phyloP scores from a whole-genome alignment of 2,329 filamentous ascomycete genomes.

The Fusarium buharicum region DNA sequence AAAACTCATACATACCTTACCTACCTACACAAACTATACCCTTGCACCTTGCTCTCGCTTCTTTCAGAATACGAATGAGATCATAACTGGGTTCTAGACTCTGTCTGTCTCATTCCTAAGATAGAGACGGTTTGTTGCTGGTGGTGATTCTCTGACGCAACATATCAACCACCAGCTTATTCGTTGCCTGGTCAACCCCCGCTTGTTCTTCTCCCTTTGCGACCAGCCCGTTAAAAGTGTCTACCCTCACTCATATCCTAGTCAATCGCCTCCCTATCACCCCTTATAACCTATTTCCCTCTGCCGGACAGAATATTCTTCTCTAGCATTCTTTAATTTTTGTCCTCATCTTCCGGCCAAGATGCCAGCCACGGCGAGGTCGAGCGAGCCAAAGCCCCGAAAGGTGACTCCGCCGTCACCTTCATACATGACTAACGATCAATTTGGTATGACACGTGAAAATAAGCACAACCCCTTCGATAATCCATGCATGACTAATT shows the following conservation, averaged over 20 bases:
- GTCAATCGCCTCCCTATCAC: conserved; percentile 13
- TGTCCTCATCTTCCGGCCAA: conserved; percentile 32
- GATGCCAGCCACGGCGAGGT: conserved; percentile 49
- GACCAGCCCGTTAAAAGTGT: conserved; percentile 30
- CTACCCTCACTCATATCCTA: conserved; percentile 20
- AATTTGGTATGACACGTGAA: conserved; percentile 64
- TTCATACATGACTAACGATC: conserved; percentile 73
- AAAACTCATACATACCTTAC: not conserved
- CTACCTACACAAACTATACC: not conserved
- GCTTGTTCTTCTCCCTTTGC: conserved; percentile 26
- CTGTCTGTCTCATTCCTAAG: conserved; percentile 7
- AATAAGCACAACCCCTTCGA: conserved; percentile 7
- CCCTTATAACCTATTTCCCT: conserved; percentile 2
- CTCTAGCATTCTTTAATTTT: conserved; percentile 26
- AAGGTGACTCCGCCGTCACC: conserved; percentile 71
- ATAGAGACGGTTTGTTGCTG: conserved; percentile 36
- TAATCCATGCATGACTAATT: conserved; percentile 34
- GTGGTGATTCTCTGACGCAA: conserved; percentile 39
- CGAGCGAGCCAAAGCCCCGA: conserved; percentile 53
- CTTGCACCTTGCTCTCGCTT: conserved; percentile 2
- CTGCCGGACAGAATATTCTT: conserved; percentile 36
- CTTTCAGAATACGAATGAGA: conserved; percentile 9
- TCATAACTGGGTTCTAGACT: conserved; percentile 15
- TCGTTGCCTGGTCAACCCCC: conserved; percentile 47
- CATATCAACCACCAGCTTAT: conserved; percentile 1